Conservation (phyloP, 805 yeast species). For the Lipomyces lipofer region DNA sequence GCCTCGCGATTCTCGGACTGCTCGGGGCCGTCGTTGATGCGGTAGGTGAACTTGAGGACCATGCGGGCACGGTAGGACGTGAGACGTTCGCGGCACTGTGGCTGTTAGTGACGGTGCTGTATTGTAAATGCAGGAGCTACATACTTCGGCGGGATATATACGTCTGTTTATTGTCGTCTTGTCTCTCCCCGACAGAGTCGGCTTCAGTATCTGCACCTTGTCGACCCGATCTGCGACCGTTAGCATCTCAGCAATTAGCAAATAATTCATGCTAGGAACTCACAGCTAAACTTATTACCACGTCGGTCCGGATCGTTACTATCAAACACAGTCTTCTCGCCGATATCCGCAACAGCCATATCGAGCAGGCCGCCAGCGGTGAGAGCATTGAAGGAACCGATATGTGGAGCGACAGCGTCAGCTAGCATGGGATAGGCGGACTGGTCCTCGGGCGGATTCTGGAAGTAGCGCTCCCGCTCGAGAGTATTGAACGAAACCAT, state of each 20-base stretch:
- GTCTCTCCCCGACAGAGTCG: constrained; percentile 71
- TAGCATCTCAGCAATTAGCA: not conserved
- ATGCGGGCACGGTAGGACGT: constrained; percentile 76
- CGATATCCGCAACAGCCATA: constrained; percentile 84
- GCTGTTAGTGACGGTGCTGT: constrained; percentile 32
- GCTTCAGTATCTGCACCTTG: constrained; percentile 81
- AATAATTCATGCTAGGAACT: constrained; percentile 13
- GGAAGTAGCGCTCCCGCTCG: constrained; percentile 82
- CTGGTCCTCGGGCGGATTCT: constrained; percentile 85
- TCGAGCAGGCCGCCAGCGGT: constrained; percentile 89
- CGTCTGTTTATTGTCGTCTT: constrained; percentile 74
- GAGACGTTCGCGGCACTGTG: constrained; percentile 79
- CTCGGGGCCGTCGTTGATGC: constrained; percentile 85
- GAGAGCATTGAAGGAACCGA: constrained; percentile 93
- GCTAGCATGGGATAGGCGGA: constrained; percentile 76
- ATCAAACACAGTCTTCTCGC: constrained; percentile 81
- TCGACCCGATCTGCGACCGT: constrained; percentile 65
- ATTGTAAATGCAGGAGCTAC: not conserved
- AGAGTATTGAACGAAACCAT: constrained; percentile 65
- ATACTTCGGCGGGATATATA: constrained; percentile 69
- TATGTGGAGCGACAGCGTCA: constrained; percentile 92
- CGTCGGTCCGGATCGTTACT: constrained; percentile 63
- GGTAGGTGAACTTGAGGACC: constrained; percentile 77
- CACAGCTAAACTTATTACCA: constrained; percentile 74
- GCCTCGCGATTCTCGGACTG: constrained; percentile 79